Evolutionary conservation across 306 rosid species (phyloP), one percentile per base, ranked within the genome.

Genomic region (Dalbergia oliveri): DNA sequence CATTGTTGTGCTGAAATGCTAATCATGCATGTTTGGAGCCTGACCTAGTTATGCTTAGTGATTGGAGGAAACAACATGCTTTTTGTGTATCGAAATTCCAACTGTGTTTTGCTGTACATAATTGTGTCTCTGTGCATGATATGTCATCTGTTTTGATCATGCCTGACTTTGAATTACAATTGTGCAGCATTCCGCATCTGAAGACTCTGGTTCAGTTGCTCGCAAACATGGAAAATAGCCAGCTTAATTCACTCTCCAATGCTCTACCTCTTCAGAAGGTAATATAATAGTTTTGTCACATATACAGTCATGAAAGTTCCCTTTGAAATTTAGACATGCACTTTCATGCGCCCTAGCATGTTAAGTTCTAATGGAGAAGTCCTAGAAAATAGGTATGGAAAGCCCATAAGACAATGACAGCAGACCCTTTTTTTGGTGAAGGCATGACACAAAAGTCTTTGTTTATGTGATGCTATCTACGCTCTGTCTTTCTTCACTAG

Each of bases 181-280:
- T 61, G 72, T 78, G 86, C 90, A 94, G 96, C 75, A 89, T 91
- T 79, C 94, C 91, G 23, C 93, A 88, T 66, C 82, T 94, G 79
- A 90, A 91, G 82, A 89, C 94, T 34, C 95, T 89, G 23, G 83
- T 87, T 72, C 97, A 88, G 83, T 82, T 94, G 61, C 97, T 93
- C 5, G 70, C 86, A 78, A 94, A 93, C 84, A 94, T 94, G 95
- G 94, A 94, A 89, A 93, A 89, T 80, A 80, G 73, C 73, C 98
- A 91, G 87, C 92, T 92, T 63, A 87, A 69, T 80, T 73, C 94
- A 26, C 85, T 87, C 4, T 87, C 94, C 41, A 87, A 66, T 68
- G 37, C 88, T 35, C 63, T 41, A 63, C 86, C 69, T 71, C 72
- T 80, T 76, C 80, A 78, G 26, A 87, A 94, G 97, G 99, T 94